Conservation (phyloP, 805 yeast species). For the Yamadazyma scolyti region DNA sequence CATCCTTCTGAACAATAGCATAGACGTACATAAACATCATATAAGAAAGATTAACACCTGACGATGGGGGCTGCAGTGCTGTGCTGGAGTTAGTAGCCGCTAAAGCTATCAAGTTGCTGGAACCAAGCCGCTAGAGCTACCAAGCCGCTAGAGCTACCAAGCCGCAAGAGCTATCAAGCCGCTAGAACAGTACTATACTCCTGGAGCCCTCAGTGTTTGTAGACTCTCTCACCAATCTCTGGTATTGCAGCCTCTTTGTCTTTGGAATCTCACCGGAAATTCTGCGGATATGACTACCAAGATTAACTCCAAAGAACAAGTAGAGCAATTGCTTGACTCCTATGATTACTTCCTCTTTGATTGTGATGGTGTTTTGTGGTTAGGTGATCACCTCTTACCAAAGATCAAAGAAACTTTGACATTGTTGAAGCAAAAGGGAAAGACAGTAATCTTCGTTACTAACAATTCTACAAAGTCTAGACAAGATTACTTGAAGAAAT, state of each 20-base stretch:
- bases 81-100: not conserved
- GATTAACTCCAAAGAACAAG: constrained; percentile 31
- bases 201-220: no score
- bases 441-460: constrained; percentile 84
- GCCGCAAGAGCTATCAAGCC: no score
- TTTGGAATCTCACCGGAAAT: no score
- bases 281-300: constrained; percentile 18
- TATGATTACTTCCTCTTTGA: constrained; percentile 91
- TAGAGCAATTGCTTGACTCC: constrained; percentile 50
- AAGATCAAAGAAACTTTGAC: constrained; percentile 71
- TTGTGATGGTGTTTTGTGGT: constrained; percentile 97
- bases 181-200: no score
- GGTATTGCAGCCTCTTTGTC: no score
- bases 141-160: no score
- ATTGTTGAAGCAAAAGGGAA: constrained; percentile 50
- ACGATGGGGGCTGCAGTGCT: not conserved
- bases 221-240: no score
- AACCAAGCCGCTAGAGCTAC: constrained; percentile 9
- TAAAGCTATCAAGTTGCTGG: not conserved
- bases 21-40: not conserved
- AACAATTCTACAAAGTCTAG: constrained; percentile 94
- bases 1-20: constrained; percentile 24
- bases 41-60: not conserved
- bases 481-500: constrained; percentile 69
- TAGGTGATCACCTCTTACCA: constrained; percentile 80